Conservation (phyloP, 768 basidiomycete species). For the Psilocybe cubensis region DNA sequence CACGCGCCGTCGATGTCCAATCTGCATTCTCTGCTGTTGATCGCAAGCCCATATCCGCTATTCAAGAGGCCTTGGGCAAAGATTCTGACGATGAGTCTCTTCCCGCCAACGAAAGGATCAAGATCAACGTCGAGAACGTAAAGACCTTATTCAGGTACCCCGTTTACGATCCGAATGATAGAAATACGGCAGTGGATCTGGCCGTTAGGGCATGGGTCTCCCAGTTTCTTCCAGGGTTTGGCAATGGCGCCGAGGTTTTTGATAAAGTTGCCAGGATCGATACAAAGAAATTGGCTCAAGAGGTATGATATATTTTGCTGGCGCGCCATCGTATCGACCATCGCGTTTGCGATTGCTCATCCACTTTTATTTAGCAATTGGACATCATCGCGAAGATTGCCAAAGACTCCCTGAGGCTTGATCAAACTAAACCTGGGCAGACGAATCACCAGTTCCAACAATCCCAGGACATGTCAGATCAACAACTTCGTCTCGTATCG, state of each 20-base stretch:
- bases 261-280: conserved; percentile 47
- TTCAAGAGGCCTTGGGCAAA: conserved; percentile 45
- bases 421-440: conserved; percentile 48
- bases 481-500: conserved; percentile 33
- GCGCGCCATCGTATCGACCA: no score
- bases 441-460: conserved; percentile 45
- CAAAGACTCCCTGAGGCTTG: conserved; percentile 47
- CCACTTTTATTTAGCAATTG: conserved; percentile 26
- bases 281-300: conserved; percentile 36
- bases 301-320: conserved; percentile 38
- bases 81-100: conserved; percentile 6
- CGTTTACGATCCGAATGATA: conserved; percentile 34
- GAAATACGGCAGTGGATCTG: conserved; percentile 36
- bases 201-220: conserved; percentile 54
- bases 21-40: conserved; percentile 44
- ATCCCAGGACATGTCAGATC: conserved; percentile 12
- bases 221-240: conserved; percentile 45
- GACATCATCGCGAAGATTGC: conserved; percentile 48
- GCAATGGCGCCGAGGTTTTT: conserved; percentile 46
- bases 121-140: conserved; percentile 41
- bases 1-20: conserved; percentile 61
- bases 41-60: conserved; percentile 44
- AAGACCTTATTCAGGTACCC: conserved; percentile 38
- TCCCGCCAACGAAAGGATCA: conserved; percentile 17
- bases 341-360: background rate